phyloP scores from a whole-genome alignment of 352 stramenopile genomes.

The Phytophthora fragariaefolia region DNA sequence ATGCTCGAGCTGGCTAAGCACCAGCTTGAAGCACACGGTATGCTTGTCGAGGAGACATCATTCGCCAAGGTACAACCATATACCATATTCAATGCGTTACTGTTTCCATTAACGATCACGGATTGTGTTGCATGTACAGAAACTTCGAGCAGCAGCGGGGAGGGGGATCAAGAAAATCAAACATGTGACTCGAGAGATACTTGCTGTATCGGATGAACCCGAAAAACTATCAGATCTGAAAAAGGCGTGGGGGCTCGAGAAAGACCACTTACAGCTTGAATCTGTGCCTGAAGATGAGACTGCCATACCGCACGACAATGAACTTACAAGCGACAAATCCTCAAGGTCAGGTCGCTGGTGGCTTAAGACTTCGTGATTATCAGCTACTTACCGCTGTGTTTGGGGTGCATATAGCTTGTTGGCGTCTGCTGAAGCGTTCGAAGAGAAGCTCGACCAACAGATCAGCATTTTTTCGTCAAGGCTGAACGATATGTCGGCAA shows the following conservation, averaged over 20 bases:
- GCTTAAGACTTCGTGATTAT: neutral
- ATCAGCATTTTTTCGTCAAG: constrained; percentile 43
- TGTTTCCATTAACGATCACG: neutral
- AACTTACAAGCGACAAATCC: constrained; percentile 11
- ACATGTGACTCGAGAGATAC: constrained; percentile 38
- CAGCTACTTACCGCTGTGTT: neutral
- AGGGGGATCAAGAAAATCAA: constrained; percentile 54
- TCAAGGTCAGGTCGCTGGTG: constrained; percentile 9
- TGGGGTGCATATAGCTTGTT: constrained; percentile 41
- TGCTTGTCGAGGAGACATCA: constrained; percentile 49
- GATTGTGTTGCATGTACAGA: constrained; percentile 29
- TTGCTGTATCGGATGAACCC: constrained; percentile 45
- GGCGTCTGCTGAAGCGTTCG: constrained; percentile 45
- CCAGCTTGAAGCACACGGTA: constrained; percentile 56
- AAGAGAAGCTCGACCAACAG: constrained; percentile 52
- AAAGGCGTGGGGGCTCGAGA: constrained; percentile 58
- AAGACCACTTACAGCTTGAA: constrained; percentile 13
- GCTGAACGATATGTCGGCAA: constrained; percentile 41
- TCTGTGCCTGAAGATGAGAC: constrained; percentile 1
- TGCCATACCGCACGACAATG: neutral
- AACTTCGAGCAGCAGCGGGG: constrained; percentile 46
- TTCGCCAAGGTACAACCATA: constrained; percentile 43
- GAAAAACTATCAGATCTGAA: constrained; percentile 57
- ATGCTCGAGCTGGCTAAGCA: constrained; percentile 65
- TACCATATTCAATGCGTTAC: neutral